phyloP scores from a whole-genome alignment of 192 early-diverging fungal genomes.

The Coemansia sp. region DNA sequence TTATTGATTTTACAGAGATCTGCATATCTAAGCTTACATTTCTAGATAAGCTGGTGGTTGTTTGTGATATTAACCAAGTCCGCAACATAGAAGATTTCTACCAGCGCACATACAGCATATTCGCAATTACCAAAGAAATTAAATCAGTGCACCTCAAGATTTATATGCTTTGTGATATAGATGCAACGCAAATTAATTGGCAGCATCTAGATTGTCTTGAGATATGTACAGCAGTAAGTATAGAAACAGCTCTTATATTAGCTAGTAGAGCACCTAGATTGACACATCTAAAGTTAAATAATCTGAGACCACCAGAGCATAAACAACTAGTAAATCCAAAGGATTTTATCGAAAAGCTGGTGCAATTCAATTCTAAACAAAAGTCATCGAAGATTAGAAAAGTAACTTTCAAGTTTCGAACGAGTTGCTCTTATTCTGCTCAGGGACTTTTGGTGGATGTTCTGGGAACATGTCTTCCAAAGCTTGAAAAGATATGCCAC shows the following conservation, averaged over 20 bases:
- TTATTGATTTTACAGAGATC: neutral
- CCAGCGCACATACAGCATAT: neutral
- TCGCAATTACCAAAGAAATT: neutral
- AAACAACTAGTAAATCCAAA: neutral
- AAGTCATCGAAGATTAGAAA: neutral
- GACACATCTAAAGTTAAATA: neutral
- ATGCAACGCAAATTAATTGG: neutral
- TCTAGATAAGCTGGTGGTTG: neutral
- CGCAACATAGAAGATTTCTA: neutral
- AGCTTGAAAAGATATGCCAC: neutral
- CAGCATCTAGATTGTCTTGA: neutral
- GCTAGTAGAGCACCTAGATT: neutral
- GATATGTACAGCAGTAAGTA: neutral
- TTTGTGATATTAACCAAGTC: neutral
- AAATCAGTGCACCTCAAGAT: neutral
- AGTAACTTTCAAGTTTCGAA: neutral
- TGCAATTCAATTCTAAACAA: neutral
- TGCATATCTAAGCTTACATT: neutral
- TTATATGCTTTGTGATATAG: neutral
- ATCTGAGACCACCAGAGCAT: neutral
- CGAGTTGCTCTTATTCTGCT: too few relatives aligned
- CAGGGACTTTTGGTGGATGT: too few relatives aligned
- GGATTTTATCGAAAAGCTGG: neutral
- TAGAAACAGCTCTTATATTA: neutral
- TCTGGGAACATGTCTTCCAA: neutral